phyloP scores from a whole-genome alignment of 1,284 basidiomycete species.

The Rhodofomes roseus region DNA sequence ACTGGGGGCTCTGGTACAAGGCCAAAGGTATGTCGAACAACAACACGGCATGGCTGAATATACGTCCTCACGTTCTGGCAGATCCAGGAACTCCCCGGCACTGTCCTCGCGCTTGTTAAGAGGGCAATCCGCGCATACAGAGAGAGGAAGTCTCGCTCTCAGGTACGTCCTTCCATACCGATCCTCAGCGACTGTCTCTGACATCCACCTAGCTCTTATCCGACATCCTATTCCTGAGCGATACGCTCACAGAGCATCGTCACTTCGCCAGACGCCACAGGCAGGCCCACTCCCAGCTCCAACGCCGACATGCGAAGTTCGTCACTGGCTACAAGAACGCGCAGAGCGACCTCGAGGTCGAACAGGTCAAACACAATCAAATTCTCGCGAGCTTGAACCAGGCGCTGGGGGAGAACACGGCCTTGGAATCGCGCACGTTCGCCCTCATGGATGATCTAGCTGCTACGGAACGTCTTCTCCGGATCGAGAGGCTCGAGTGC shows the following conservation, averaged over 20 bases:
- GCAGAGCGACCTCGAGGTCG: not conserved
- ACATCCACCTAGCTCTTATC: not conserved
- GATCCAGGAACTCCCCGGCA: not conserved
- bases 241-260: not conserved
- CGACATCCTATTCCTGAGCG: not conserved
- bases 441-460: not conserved
- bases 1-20: no score
- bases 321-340: not conserved
- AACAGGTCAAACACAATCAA: not conserved
- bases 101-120: not conserved
- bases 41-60: no score
- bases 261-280: not conserved
- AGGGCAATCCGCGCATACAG: not conserved
- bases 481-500: not conserved
- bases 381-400: not conserved
- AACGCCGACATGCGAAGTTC: not conserved
- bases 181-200: not conserved
- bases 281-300: not conserved
- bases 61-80: not conserved
- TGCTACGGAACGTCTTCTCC: not conserved
- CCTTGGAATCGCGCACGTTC: not conserved
- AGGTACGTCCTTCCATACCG: not conserved
- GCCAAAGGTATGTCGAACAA: no score
- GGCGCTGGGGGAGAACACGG: not conserved
- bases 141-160: not conserved